Conservation (phyloP, 164 flowering plant species). For the Piper longum region DNA sequence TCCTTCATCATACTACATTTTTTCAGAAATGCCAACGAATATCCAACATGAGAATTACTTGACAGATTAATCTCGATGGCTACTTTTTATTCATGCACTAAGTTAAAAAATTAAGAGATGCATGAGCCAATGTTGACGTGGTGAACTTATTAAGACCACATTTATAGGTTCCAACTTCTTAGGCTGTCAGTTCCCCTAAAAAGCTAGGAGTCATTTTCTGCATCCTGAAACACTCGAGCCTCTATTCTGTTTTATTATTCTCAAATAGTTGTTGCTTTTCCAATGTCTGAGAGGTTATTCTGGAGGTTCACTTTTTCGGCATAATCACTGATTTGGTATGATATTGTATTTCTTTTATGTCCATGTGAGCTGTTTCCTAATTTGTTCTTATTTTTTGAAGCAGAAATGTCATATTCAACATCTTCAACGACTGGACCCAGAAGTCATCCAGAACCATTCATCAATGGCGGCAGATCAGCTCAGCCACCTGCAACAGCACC, state of each 20-base stretch:
- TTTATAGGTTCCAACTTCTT: no score
- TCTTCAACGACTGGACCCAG: constrained; percentile 23
- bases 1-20: not conserved
- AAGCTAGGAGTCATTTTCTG: not conserved
- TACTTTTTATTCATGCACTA: no score
- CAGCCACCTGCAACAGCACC: constrained; percentile 11
- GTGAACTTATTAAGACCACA: no score
- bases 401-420: constrained; percentile 56
- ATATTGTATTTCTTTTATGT: not conserved
- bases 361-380: not conserved
- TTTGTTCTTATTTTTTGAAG: constrained; percentile 1
- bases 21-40: not conserved
- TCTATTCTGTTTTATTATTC: no score
- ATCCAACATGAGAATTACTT: not conserved
- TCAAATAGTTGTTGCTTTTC: not conserved
- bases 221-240: no score
- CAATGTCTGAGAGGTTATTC: not conserved
- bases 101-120: no score
- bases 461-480: constrained; percentile 25
- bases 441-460: constrained; percentile 20
- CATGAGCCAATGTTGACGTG: no score
- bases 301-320: not conserved
- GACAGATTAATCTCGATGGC: not conserved
- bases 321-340: no score
- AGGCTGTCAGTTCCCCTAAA: no score